Base-by-base conservation (phyloP, 768 basidiomycete genomes). In the Hygrophorus russula region DNA sequence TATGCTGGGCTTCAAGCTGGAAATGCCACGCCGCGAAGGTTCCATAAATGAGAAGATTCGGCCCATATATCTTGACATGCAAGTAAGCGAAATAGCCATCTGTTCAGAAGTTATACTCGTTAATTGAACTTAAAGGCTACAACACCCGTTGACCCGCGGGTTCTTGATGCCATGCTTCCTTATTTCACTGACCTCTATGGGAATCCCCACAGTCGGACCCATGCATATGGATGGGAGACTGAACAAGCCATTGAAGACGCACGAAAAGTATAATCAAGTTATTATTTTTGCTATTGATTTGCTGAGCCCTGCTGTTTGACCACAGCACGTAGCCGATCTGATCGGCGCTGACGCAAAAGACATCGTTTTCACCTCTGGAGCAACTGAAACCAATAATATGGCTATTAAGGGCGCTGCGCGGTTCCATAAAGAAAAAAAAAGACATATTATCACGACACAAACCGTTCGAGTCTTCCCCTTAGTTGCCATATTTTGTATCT, bases 211-310 rank as follows among this genome's bases (percentile, higher is more conserved):
- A 93, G 90, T 59, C 79, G 96, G 44, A 98, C 96, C 20, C 96
- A 99, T 63, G 91, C 96, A 0, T 99, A 98, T 60, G 96, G 96
- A 3, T 99, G 96, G 96, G 96, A 99, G 64, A 90, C 94, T 5
- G 96, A 99, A 56, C 73, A 82, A 55, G 96, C 85, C 0, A 88
- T 96, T 5, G 96, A 98, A 57, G 79, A 82, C 48, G 93, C 91
- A 2, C 77, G 96, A 42, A 81, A 87, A 73, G 91, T 81, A 40
- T 2, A 36, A 35, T 11, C 31, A 12, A 15, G 12, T 39, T 42
- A 14, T 4, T 5, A 42, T 29, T n/a, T 45, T 45, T 39, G 28
- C 42, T 18, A 18, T 44, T 19, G 27, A 17, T 9, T 32, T 18
- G 15, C 36, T 30, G n/a, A 13, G 36, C 51, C n/a, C 47, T 27